Percentiles rank a stretch among this genome's conserved stretches.
Conservation (phyloP, 2,329 filamentous ascomycete species). For the Curvularia sp. region DNA sequence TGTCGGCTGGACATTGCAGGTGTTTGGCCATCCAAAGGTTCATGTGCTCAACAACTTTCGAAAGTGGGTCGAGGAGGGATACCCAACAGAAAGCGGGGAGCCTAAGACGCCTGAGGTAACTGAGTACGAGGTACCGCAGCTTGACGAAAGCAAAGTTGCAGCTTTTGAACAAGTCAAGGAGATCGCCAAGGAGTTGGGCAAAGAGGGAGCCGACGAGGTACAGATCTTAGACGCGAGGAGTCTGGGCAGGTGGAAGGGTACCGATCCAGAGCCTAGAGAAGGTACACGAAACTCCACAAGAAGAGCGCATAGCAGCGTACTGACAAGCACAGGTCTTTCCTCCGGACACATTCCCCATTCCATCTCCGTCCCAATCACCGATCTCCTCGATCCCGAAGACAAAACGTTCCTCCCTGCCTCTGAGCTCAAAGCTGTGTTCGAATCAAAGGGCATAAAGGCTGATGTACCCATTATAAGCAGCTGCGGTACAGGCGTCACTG, state of each 20-base stretch:
- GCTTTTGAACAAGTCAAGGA: slow-evolving; percentile 84
- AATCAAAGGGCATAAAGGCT: slow-evolving; percentile 79
- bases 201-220: slow-evolving; percentile 81
- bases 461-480: slow-evolving; percentile 82
- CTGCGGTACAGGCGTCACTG: slow-evolving; percentile 94
- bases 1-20: slow-evolving; percentile 89
- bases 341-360: slow-evolving; percentile 93
- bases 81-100: slow-evolving; percentile 80
- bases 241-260: slow-evolving; percentile 79
- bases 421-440: slow-evolving; percentile 77
- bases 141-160: slow-evolving; percentile 69
- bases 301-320: neutral
- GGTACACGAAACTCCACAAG: slow-evolving; percentile 54
- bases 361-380: slow-evolving; percentile 79
- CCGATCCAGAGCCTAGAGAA: slow-evolving; percentile 82
- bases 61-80: slow-evolving; percentile 85
- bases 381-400: slow-evolving; percentile 80
- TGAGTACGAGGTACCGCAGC: slow-evolving; percentile 53
- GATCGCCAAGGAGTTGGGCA: slow-evolving; percentile 76
- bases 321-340: slow-evolving; percentile 60
- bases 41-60: slow-evolving; percentile 96
- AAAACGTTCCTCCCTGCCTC: slow-evolving; percentile 78
- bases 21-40: slow-evolving; percentile 88
- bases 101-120: slow-evolving; percentile 57
- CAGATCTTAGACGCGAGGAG: slow-evolving; percentile 91